Conservation (phyloP, 306 rosid species). For the Gynostemma pentaphyllum region DNA sequence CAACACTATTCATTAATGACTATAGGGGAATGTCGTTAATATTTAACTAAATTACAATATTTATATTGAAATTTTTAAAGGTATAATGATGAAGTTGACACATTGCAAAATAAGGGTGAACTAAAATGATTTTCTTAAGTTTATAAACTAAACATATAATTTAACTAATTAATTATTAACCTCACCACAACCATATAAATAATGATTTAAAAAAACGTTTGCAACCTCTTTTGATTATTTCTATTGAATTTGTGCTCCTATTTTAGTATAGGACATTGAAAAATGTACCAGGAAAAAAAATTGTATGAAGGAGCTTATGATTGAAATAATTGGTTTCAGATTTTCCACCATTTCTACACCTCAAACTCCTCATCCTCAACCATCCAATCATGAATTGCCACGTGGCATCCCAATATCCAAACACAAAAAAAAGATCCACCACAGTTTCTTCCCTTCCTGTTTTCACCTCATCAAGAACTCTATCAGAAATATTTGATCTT, state of each 20-base stretch:
- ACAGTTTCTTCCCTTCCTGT: slow-evolving; percentile 36
- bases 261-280: neutral
- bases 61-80: no score
- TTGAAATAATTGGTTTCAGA: neutral
- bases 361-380: slow-evolving; percentile 60
- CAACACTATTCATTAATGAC: no score
- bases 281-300: neutral
- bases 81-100: no score
- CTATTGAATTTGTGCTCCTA: neutral
- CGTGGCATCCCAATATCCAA: slow-evolving; percentile 56
- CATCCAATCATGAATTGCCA: slow-evolving; percentile 52
- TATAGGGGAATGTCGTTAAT: no score
- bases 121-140: no score
- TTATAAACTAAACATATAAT: no score
- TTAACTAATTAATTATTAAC: no score
- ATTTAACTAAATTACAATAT: no score
- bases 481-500: neutral
- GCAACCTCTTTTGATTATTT: neutral
- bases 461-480: slow-evolving; percentile 31
- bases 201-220: no score
- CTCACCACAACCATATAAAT: no score
- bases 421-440: slow-evolving; percentile 23
- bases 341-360: slow-evolving; percentile 48
- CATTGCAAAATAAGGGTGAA: no score
- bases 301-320: neutral